phyloP scores from a whole-genome alignment of 2,329 filamentous ascomycete genomes.

The Neonectria coccinea region DNA sequence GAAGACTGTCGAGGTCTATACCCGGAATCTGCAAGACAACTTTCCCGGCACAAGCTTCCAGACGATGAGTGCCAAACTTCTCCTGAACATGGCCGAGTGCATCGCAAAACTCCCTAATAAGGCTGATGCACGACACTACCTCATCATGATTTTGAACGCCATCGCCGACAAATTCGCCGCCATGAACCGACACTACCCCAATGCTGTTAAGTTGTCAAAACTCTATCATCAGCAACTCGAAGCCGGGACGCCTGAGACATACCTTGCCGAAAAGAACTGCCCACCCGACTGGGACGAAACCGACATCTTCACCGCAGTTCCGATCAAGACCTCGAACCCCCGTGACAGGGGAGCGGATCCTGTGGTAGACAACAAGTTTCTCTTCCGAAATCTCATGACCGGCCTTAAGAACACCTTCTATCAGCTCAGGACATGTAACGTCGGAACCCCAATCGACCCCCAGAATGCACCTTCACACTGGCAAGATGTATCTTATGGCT shows the following conservation, averaged over 20 bases:
- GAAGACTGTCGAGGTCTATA: constrained; percentile 96
- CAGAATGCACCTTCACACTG: constrained; percentile 87
- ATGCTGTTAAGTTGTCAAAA: constrained; percentile 92
- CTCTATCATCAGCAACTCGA: constrained; percentile 78
- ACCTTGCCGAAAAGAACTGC: constrained; percentile 82
- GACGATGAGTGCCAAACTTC: constrained; percentile 97
- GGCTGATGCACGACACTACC: constrained; percentile 90
- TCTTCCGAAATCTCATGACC: constrained; percentile 96
- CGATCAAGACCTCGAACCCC: constrained; percentile 94
- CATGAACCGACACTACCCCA: constrained; percentile 97
- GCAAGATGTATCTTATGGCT: constrained; percentile 95
- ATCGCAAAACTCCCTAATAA: constrained; percentile 96
- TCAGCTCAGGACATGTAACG: constrained; percentile 91
- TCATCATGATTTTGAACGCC: constrained; percentile 97
- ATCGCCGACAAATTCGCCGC: constrained; percentile 98
- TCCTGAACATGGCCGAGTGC: constrained; percentile 98
- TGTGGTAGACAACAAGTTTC: constrained; percentile 95
- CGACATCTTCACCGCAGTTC: constrained; percentile 95
- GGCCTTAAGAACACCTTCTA: constrained; percentile 97
- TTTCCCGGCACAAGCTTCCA: constrained; percentile 99
- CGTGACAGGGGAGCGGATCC: constrained; percentile 90
- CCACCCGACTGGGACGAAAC: constrained; percentile 97
- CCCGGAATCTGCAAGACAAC: constrained; percentile 92
- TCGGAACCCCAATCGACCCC: constrained; percentile 76
- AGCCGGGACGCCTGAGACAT: constrained; percentile 75